Evolutionary conservation across 2,329 filamentous ascomycete species (phyloP), one percentile per base, ranked within the genome.

Genomic region (Phialocephala subalpina): DNA sequence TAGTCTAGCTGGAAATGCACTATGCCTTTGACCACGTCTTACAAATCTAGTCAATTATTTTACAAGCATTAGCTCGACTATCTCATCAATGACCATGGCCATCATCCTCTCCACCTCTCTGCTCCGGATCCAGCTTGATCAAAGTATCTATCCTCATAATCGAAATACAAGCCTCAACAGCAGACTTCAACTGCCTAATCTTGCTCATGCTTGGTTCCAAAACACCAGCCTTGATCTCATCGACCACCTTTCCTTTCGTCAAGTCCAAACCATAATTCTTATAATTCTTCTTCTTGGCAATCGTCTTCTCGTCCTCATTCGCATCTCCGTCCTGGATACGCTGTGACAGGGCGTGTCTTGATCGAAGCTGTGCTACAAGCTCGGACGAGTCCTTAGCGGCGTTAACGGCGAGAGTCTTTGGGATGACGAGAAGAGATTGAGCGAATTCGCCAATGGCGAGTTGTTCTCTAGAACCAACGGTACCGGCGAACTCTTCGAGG

Each of bases 121-220:
- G 87, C 84, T 97, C 94, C 20, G 94, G 94, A 84, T 99, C 96
- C 80, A 99, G 83, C 85, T 97, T 97, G 82, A 99, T 98, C 81
- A 99, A 86, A 71, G 96, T 98, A 83, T 99, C 96, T 78, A 99
- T 99, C 76, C 96, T 89, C 96, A 99, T 98, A 79, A 99, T 98
- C 77, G 94, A 92, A 80, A 99, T 97, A 81, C 96, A 98, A 63
- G 96, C 96, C 83, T 99, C 96, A 58, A 99, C 96, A 33, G 96
- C 96, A 81, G 92, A 97, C 90, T 99, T 99, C 77, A 99, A 85
- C 85, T 98, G 96, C 81, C 95, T 92, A 73, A 99, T 88, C 86
- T 99, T 99, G 87, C 95, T 97, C 84, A 99, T 94, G 81, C 92
- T 97, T 36, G 96, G 96, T 84, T 99, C 96, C 77, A 99, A 81